Evolutionary conservation across 306 rosid species (phyloP), one percentile per base, ranked within the genome.

Genomic region (Lathyrus oleraceus): DNA sequence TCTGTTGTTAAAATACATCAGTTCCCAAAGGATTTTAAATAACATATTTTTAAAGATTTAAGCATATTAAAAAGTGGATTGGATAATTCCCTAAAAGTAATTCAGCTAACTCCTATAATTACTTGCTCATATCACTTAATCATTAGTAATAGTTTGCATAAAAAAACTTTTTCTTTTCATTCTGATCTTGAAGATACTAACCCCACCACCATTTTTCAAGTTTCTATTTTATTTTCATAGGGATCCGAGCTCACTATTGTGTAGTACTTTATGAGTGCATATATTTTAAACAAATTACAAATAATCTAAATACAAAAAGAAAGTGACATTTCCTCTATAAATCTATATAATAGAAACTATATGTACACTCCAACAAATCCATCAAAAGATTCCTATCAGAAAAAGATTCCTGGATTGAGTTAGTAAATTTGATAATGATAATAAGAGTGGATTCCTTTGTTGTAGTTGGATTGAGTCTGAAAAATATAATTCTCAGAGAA

Each of bases 181-280:
- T 71, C 75, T 48, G 25, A 54, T 54, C 78, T 45, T 56, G 72
- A 59, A 76, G 71, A 67, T 44, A 44, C 12, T 48, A 65, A 63
- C 49, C 69, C 72, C 76, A 76, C 81, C 71, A 72, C 53, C 65
- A 40, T 67, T 10, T 59, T 44, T 11, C 35, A 52, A 32, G 72
- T 35, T 75, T 61, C 45, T 36, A n/a, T 64, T 20, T 45, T 56
- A 25, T 47, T 51, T 32, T 35, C 83, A 71, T 78, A 0, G 83
- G 83, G 85, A 81, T 81, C 70, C 81, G 73, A 62, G 43, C 15
- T 40, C 59, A 67, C 47, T 72, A 47, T 62, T 17, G 71, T 28
- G 68, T 74, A 74, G 69, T 56, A 43, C 74, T 59, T 69, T 35
- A 36, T 51, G 70, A 71, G 48, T 17, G 77, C 61, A 73, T 73